Percentiles rank a stretch among this genome's conserved stretches.
Evolutionary conservation across 345 rosid species (phyloP).

Genomic region (Hypericum androsaemum): DNA sequence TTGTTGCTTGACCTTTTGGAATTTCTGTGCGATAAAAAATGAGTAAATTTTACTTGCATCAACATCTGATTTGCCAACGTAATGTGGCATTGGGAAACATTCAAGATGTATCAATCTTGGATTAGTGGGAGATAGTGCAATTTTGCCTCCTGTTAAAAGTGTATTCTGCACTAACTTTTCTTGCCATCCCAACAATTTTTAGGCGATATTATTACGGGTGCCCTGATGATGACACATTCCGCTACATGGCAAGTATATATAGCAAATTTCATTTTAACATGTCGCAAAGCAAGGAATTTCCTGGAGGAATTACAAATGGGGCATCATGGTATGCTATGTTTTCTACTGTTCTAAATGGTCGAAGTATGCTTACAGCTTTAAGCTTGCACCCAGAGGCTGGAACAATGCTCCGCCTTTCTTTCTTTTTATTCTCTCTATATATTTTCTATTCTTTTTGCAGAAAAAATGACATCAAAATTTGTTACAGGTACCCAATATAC

Average conservation of each 20-base stretch:
- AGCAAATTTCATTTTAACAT: constrained; percentile 82
- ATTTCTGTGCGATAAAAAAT: too few species aligned
- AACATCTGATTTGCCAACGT: too few species aligned
- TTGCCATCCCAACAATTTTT: constrained; percentile 20
- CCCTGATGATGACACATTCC: constrained; percentile 86
- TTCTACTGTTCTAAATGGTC: neutral
- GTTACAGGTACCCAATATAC: constrained; percentile 85
- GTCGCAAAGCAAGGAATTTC: constrained; percentile 85
- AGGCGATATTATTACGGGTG: constrained; percentile 75
- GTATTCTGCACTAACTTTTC: constrained; percentile 2
- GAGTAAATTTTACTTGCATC: too few species aligned
- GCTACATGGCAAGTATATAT: constrained; percentile 62
- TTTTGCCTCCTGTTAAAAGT: neutral
- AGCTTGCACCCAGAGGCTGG: neutral
- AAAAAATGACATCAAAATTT: constrained; percentile 15
- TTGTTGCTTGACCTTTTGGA: too few species aligned
- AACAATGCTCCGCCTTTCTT: neutral
- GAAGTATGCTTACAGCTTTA: constrained; percentile 5
- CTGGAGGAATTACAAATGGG: constrained; percentile 90
- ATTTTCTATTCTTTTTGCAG: neutral
- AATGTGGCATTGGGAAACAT: too few species aligned
- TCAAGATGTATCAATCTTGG: too few species aligned
- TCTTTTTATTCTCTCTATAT: constrained; percentile 3
- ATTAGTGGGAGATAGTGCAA: too few species aligned
- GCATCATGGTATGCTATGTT: constrained; percentile 57